phyloP scores from a whole-genome alignment of 352 stramenopile genomes.

The Phytophthora pini region DNA sequence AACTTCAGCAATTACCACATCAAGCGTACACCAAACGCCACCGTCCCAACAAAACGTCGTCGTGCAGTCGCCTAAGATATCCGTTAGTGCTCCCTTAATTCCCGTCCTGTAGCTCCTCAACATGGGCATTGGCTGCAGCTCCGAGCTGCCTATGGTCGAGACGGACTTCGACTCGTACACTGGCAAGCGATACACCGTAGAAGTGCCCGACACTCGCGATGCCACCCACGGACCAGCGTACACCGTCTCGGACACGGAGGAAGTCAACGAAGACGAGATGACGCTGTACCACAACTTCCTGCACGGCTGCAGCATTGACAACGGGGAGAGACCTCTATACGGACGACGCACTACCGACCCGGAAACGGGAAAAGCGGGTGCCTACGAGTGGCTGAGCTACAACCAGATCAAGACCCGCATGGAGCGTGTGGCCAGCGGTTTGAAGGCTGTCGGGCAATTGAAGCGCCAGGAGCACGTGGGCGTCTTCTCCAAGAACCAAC shows the following conservation, averaged over 20 bases:
- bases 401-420: constrained; percentile 35
- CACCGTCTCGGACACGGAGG: constrained; percentile 17
- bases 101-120: background rate
- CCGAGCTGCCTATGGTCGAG: constrained; percentile 28
- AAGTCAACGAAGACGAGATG: constrained; percentile 25
- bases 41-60: background rate
- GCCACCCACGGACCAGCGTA: constrained; percentile 33
- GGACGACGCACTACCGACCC: constrained; percentile 34
- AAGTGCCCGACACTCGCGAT: constrained; percentile 36
- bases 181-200: constrained; percentile 33
- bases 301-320: constrained; percentile 27
- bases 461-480: constrained; percentile 49
- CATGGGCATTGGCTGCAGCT: constrained; percentile 34
- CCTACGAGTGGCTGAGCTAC: constrained; percentile 56
- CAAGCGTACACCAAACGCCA: background rate
- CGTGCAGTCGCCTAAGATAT: constrained; percentile 15
- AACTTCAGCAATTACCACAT: background rate
- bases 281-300: constrained; percentile 48
- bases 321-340: constrained; percentile 35
- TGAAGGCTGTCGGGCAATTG: constrained; percentile 20
- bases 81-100: background rate
- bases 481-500: constrained; percentile 58
- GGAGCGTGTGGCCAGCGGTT: constrained; percentile 30
- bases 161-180: constrained; percentile 37
- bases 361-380: constrained; percentile 24